Percentiles rank a stretch among this genome's conserved stretches.
Conservation (phyloP, 257 asterid species). For the Gardenia jasminoides region DNA sequence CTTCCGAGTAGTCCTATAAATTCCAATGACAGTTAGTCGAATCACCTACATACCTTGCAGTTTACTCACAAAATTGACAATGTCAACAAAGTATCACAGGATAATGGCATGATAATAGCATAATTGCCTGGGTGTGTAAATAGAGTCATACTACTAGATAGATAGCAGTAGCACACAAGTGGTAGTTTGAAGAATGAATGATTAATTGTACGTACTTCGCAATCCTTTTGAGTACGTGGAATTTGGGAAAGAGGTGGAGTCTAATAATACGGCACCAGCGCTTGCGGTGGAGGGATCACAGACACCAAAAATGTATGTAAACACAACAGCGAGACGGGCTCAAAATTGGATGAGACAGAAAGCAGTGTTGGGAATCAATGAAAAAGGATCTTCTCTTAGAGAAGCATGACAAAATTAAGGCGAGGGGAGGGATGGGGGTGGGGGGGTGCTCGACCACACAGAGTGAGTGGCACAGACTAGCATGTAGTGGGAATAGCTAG, state of each 20-base stretch:
- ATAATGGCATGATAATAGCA: not conserved
- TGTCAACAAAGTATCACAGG: not conserved
- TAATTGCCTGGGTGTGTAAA: not conserved
- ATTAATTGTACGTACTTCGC: not conserved
- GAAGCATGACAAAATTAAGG: constrained; percentile 3
- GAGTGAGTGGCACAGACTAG: not conserved
- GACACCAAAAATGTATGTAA: not conserved
- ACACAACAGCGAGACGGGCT: not conserved
- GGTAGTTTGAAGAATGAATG: too few relatives aligned
- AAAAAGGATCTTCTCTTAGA: constrained; percentile 1
- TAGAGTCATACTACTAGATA: not conserved
- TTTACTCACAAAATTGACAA: too few relatives aligned
- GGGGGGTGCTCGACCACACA: too few relatives aligned
- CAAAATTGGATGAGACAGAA: constrained; percentile 12
- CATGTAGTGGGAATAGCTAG: constrained; percentile 7
- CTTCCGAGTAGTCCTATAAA: not conserved
- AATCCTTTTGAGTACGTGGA: too few relatives aligned
- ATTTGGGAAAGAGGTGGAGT: not conserved
- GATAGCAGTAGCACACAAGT: not conserved
- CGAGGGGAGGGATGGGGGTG: too few relatives aligned
- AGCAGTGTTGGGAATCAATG: constrained; percentile 14
- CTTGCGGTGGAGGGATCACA: not conserved
- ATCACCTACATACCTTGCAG: too few relatives aligned
- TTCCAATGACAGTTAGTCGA: not conserved
- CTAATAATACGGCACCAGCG: too few relatives aligned